A percentile compares a stretch with the other conserved stretches of the same genome.
These are phyloP conservation scores for Anthracocystis panici-leucophaei DNA, from an alignment of 1,284 basidiomycete species.

Conservation along the genomic window DNA sequence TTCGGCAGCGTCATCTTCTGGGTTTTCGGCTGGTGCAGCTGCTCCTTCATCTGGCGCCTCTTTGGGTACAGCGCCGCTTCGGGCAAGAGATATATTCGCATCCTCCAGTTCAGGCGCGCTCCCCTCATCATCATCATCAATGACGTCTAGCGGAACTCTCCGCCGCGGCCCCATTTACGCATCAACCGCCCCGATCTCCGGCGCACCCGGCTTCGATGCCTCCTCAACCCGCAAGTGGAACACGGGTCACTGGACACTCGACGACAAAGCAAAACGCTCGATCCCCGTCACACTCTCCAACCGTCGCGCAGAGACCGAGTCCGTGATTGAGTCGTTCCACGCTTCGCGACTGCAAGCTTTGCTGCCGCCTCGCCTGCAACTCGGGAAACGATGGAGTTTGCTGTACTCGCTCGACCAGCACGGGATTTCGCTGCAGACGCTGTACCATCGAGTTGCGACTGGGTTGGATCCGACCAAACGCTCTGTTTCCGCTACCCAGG, in stretches of 20 bases:
- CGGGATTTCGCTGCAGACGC: slow-evolving; percentile 88
- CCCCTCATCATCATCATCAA: slow-evolving; percentile 1
- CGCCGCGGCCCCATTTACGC: slow-evolving; percentile 34
- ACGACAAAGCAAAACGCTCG: slow-evolving; percentile 27
- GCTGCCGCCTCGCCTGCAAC: slow-evolving; percentile 82
- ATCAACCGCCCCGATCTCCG: slow-evolving; percentile 49
- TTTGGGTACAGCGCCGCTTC: slow-evolving; percentile 17
- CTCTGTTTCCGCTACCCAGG: slow-evolving; percentile 11
- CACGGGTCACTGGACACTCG: slow-evolving; percentile 63
- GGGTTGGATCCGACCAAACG: slow-evolving; percentile 43
- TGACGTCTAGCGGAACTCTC: slow-evolving; percentile 15
- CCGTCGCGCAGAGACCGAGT: slow-evolving; percentile 60
- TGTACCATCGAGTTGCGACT: slow-evolving; percentile 70
- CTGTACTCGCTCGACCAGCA: slow-evolving; percentile 95
- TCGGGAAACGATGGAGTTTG: slow-evolving; percentile 84
- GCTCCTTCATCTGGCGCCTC: slow-evolving; percentile 9
- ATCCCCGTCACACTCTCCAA: slow-evolving; percentile 59
- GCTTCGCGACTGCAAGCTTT: slow-evolving; percentile 60
- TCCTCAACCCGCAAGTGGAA: slow-evolving; percentile 57
- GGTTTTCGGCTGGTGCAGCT: slow-evolving; percentile 37
- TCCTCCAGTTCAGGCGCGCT: slow-evolving; percentile 9
- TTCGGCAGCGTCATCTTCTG: slow-evolving; percentile 14
- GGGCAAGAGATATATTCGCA: slow-evolving; percentile 38
- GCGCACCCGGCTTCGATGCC: slow-evolving; percentile 64
- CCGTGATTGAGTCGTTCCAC: slow-evolving; percentile 57